Conservation (phyloP, 2,329 filamentous ascomycete species). For the Penicillium fuscoglaucum region DNA sequence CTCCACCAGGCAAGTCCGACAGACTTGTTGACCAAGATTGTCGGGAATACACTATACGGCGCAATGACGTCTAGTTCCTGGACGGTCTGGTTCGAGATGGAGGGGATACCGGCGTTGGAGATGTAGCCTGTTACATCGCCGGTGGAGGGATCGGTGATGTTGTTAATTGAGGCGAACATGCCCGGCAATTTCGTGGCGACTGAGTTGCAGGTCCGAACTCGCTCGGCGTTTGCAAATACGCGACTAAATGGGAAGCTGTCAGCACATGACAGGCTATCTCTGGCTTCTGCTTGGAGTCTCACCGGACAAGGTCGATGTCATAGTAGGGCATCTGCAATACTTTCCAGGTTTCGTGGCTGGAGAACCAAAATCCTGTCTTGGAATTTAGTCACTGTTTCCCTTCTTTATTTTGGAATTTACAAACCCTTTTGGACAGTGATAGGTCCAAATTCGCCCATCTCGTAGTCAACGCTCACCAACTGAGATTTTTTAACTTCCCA, state of each 20-base stretch:
- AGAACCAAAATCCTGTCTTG: slow-evolving; percentile 42
- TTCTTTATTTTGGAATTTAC: neutral
- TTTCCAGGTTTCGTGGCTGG: slow-evolving; percentile 47
- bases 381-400: neutral
- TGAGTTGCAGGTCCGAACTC: slow-evolving; percentile 47
- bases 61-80: slow-evolving; percentile 47
- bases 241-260: slow-evolving; percentile 26
- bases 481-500: slow-evolving; percentile 45
- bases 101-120: slow-evolving; percentile 45
- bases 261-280: neutral
- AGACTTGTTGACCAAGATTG: slow-evolving; percentile 40
- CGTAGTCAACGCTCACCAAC: slow-evolving; percentile 41
- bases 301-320: slow-evolving; percentile 44
- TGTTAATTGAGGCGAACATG: slow-evolving; percentile 48
- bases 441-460: slow-evolving; percentile 39
- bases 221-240: slow-evolving; percentile 43
- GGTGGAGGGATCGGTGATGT: slow-evolving; percentile 41
- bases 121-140: slow-evolving; percentile 45
- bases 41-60: slow-evolving; percentile 44
- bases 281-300: slow-evolving; percentile 11
- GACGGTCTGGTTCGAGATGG: slow-evolving; percentile 42
- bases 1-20: slow-evolving; percentile 48
- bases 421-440: slow-evolving; percentile 46
- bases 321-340: slow-evolving; percentile 47
- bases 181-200: slow-evolving; percentile 41